A percentile compares a stretch with the other conserved stretches of the same genome.
Conservation (phyloP, 1,284 basidiomycete genomes). For the Pseudozyma thailandica region DNA sequence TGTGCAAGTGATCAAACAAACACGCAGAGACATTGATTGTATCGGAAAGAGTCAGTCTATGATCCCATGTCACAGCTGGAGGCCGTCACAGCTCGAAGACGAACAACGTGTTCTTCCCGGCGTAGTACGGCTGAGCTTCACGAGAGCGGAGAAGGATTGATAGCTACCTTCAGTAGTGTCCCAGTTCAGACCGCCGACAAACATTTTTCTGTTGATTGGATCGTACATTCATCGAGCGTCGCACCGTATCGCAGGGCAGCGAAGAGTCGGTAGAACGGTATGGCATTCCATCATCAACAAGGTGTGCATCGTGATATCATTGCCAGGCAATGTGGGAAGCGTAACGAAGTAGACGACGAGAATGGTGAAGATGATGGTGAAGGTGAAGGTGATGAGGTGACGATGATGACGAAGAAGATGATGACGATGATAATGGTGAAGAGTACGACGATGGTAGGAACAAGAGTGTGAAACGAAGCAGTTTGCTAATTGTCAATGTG, state of each 20-base stretch:
- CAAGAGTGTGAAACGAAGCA: conserved; percentile 5
- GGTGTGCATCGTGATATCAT: conserved; percentile 11
- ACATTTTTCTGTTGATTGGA: conserved; percentile 85
- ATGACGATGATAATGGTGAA: conserved; percentile 9
- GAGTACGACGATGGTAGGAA: conserved; percentile 2
- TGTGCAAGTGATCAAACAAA: neutral
- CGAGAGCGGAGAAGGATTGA: neutral
- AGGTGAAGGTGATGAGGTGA: conserved; percentile 9
- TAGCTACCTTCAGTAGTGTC: conserved; percentile 86
- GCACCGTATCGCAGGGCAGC: neutral
- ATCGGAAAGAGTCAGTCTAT: too few species aligned
- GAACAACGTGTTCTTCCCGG: too few species aligned
- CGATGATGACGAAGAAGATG: conserved; percentile 5
- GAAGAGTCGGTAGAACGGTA: conserved; percentile 11
- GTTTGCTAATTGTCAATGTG: conserved; percentile 23
- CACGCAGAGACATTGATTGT: too few species aligned
- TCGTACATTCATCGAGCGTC: conserved; percentile 1
- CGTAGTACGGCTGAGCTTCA: neutral
- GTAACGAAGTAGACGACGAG: conserved; percentile 13
- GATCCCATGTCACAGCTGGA: too few species aligned
- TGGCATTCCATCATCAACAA: conserved; percentile 39
- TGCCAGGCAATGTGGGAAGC: conserved; percentile 1
- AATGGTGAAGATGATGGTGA: conserved; percentile 2
- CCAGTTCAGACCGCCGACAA: conserved; percentile 95
- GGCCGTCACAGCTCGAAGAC: too few species aligned